phyloP scores from a whole-genome alignment of 225 moss, liverwort and hornwort genomes.

The Ulota crispa region DNA sequence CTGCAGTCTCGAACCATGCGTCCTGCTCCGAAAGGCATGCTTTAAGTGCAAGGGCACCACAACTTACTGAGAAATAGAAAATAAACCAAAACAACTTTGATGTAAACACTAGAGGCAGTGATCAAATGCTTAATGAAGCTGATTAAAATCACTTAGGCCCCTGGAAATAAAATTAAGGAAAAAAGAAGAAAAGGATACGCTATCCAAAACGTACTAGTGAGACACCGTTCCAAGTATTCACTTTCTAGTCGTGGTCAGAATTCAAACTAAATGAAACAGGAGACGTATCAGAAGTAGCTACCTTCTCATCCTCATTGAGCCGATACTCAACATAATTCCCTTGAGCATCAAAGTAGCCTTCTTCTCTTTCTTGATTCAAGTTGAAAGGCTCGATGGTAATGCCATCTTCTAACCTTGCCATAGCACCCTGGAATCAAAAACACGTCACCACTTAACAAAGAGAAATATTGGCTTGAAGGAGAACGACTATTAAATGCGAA shows the following conservation, averaged over 20 bases:
- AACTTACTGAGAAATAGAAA: slow-evolving; percentile 32
- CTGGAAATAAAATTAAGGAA: neutral
- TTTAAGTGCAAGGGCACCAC: slow-evolving; percentile 45
- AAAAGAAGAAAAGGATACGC: neutral
- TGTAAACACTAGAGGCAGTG: neutral
- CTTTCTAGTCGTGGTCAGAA: neutral
- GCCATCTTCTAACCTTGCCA: slow-evolving; percentile 79
- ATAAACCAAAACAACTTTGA: slow-evolving; percentile 11
- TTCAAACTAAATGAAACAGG: slow-evolving; percentile 2
- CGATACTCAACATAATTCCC: slow-evolving; percentile 98
- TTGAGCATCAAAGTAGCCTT: slow-evolving; percentile 89
- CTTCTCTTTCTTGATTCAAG: slow-evolving; percentile 94
- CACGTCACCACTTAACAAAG: neutral
- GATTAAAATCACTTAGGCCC: neutral
- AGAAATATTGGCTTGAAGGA: neutral
- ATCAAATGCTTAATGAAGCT: neutral
- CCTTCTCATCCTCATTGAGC: slow-evolving; percentile 76
- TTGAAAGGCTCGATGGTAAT: slow-evolving; percentile 94
- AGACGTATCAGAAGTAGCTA: slow-evolving; percentile 20
- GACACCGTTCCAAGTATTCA: neutral
- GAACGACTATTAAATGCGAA: neutral
- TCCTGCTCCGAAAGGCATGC: slow-evolving; percentile 61
- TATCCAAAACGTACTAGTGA: neutral
- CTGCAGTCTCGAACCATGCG: slow-evolving; percentile 93
- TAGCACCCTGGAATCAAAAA: slow-evolving; percentile 54